Evolutionary conservation across 116 monocot genomes (phyloP), one percentile per base, ranked within the genome.

Genomic region (Phalaenopsis hybrid): DNA sequence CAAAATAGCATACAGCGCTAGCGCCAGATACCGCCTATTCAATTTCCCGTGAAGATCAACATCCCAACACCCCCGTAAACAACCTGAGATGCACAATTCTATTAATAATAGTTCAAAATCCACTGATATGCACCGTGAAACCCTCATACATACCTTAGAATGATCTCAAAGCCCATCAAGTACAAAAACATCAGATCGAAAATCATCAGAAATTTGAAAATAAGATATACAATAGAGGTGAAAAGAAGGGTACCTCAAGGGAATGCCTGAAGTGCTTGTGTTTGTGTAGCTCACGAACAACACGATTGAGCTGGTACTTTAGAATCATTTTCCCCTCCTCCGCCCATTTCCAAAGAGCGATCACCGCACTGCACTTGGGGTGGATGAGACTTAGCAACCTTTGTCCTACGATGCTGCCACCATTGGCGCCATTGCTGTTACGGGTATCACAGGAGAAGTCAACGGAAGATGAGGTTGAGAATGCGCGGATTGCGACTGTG

Each of bases 301-400:
- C 86, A 63, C 92, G 83, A 74, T 86, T 89, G 84, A 96, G 90
- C 86, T 92, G 91, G 85, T 94, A 89, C 80, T 96, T 94, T 52
- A 88, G 91, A 33, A 92, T 25, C 57, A 76, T 75, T 34, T 90
- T 91, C 10, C 94, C 92, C 74, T 94, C 91, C 76, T 92, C 92
- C 11, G 82, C 81, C 96, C 96, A 96, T 84, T 87, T 86, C 43
- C 74, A 86, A 5, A 96, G 87, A 18, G 81, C 89, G 50, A 89
- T 85, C 61, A 91, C 85, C 10, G 94, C 94, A 83, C 92, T 94
- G 63, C 92, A 86, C 86, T 94, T 94, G 63, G 91, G 85, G 76
- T 86, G 89, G 45, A 88, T 81, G 1, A 96, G 86, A 46, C 85
- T 87, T 72, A 92, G 85, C 61, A 94, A 82, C 57, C 92, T 84